A percentile compares a stretch with the other conserved stretches of the same genome.
Evolutionary conservation across 768 basidiomycete genomes (phyloP).

Genomic region (Leccinum disarticulatum): DNA sequence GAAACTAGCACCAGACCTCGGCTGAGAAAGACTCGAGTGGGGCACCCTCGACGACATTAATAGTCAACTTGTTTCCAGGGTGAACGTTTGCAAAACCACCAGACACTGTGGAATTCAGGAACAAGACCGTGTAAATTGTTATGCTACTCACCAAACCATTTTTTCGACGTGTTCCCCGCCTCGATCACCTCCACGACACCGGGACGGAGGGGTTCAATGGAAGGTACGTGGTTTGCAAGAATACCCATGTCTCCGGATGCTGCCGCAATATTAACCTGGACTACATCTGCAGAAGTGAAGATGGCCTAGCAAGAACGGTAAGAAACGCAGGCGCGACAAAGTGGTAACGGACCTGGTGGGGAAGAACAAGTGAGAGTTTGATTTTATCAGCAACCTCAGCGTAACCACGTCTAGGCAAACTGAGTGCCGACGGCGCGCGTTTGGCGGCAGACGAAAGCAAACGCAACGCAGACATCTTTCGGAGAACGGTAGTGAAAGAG

Average conservation of each 20-base stretch:
- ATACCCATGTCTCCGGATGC: conserved; percentile 99
- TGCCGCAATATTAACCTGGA: conserved; percentile 94
- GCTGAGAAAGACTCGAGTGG: conserved; percentile 86
- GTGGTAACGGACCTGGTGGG: conserved; percentile 76
- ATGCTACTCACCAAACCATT: conserved; percentile 86
- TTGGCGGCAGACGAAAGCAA: conserved; percentile 64
- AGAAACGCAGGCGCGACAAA: conserved; percentile 6
- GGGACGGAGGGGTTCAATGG: conserved; percentile 93
- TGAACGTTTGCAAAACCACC: conserved; percentile 98
- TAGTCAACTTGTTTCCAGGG: conserved; percentile 93
- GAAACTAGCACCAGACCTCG: conserved; percentile 57
- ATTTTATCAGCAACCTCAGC: conserved; percentile 91
- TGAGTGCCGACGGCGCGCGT: conserved; percentile 51
- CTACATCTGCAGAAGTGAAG: conserved; percentile 87
- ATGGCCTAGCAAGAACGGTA: conserved; percentile 60
- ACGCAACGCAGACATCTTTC: conserved; percentile 73
- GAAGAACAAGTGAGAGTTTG: conserved; percentile 88
- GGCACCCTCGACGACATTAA: conserved; percentile 97
- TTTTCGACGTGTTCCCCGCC: conserved; percentile 72
- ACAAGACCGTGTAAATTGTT: not conserved
- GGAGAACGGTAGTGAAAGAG: conserved; percentile 2
- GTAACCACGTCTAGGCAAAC: conserved; percentile 75
- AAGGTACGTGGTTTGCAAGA: conserved; percentile 96
- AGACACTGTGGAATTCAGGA: conserved; percentile 60
- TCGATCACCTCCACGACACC: conserved; percentile 96